These are phyloP conservation scores for Zymoseptoria brevis DNA, from an alignment of 2,329 filamentous ascomycete species.

Conservation along the genomic window DNA sequence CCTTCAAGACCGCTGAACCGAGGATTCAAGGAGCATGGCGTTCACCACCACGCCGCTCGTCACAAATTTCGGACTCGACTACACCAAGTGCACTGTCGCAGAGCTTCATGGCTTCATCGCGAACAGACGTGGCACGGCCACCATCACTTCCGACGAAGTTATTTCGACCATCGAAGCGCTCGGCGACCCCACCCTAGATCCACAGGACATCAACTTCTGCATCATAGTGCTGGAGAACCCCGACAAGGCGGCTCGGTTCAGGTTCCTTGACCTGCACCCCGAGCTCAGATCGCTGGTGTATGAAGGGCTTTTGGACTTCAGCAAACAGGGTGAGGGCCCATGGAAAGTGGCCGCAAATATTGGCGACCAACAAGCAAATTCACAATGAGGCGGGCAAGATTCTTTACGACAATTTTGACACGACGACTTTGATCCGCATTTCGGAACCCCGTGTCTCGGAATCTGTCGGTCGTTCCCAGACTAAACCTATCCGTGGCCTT, in stretches of 20 bases:
- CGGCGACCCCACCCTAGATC: neutral
- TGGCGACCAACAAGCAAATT: neutral
- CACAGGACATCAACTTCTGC: neutral
- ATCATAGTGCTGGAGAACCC: neutral
- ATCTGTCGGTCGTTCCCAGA: no score
- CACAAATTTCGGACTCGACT: neutral
- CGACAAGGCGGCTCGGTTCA: neutral
- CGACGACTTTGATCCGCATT: neutral
- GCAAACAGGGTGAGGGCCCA: neutral
- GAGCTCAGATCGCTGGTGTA: constrained; percentile 7
- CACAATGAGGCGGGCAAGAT: neutral
- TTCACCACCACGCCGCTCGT: neutral
- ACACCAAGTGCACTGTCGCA: neutral
- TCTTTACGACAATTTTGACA: neutral
- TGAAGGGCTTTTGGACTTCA: neutral
- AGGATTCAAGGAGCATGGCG: neutral
- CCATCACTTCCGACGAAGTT: neutral
- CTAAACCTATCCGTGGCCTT: no score
- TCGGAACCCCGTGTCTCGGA: no score
- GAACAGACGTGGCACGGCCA: neutral
- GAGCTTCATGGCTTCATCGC: neutral
- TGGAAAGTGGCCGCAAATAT: neutral
- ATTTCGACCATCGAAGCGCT: neutral
- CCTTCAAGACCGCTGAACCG: neutral
- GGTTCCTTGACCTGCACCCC: constrained; percentile 10